These are phyloP conservation scores for Gossypium herbaceum DNA, from an alignment of 345 rosid genomes.

Conservation along the genomic window DNA sequence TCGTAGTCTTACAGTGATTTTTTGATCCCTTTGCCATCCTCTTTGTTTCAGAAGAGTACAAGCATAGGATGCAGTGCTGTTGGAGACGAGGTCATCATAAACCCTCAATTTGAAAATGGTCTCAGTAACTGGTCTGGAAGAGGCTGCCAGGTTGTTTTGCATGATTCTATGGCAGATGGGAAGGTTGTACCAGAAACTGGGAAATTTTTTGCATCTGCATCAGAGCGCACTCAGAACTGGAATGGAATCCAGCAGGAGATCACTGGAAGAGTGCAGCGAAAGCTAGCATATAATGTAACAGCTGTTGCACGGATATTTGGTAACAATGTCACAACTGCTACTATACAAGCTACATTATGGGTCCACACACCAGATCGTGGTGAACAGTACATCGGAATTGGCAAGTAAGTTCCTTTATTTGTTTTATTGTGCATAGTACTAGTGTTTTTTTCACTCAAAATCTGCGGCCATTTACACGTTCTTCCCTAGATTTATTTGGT, in stretches of 20 bases:
- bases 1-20: neutral
- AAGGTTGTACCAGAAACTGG: slow-evolving; percentile 68
- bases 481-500: neutral
- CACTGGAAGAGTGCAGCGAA: slow-evolving; percentile 66
- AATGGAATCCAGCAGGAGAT: slow-evolving; percentile 91
- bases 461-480: neutral
- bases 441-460: neutral
- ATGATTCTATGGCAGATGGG: slow-evolving; percentile 75
- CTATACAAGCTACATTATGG: slow-evolving; percentile 71
- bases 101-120: slow-evolving; percentile 79
- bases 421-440: neutral
- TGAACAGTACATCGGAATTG: slow-evolving; percentile 74
- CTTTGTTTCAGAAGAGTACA: slow-evolving; percentile 22
- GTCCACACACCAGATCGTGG: slow-evolving; percentile 61
- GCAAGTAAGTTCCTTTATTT: slow-evolving; percentile 48
- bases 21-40: neutral
- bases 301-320: slow-evolving; percentile 78
- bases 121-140: slow-evolving; percentile 87
- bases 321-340: slow-evolving; percentile 46
- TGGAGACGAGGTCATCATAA: slow-evolving; percentile 58
- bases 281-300: slow-evolving; percentile 63
- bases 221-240: slow-evolving; percentile 84
- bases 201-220: slow-evolving; percentile 66
- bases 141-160: slow-evolving; percentile 75
- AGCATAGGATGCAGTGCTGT: slow-evolving; percentile 13